Evolutionary conservation across 1,139 yeast genomes (phyloP).

Genomic region (Arxiozyma bovina): DNA sequence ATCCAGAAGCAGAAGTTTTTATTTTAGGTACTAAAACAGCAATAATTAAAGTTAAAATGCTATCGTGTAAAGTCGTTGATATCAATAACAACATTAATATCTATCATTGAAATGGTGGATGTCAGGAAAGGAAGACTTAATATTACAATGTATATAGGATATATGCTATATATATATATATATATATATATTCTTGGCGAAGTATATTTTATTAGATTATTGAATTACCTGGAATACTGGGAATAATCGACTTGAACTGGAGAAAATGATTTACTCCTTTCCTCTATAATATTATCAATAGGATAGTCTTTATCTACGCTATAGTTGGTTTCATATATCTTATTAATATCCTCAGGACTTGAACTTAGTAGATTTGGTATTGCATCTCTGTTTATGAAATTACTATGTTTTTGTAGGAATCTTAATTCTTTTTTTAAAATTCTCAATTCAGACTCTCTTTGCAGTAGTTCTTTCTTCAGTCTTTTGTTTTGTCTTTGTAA

Average conservation of each 20-base stretch:
- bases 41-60: conserved; percentile 52
- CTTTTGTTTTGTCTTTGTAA: conserved; percentile 35
- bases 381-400: neutral
- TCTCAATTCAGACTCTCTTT: conserved; percentile 2
- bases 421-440: conserved; percentile 39
- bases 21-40: conserved; percentile 55
- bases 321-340: neutral
- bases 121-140: conserved; percentile 10
- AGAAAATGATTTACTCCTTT: conserved; percentile 19
- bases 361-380: conserved; percentile 1
- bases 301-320: neutral
- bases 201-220: neutral
- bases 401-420: conserved; percentile 23
- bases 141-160: neutral
- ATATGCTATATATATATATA: neutral
- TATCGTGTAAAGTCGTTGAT: conserved; percentile 71
- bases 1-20: conserved; percentile 62
- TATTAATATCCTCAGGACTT: neutral
- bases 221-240: conserved; percentile 14
- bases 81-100: conserved; percentile 52
- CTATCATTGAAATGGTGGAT: conserved; percentile 25
- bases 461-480: conserved; percentile 5
- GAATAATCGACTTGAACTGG: conserved; percentile 28
- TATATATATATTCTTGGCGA: neutral
- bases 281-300: neutral